Base-by-base conservation (phyloP, 140 eudicot species). In the Cichorium intybus region DNA sequence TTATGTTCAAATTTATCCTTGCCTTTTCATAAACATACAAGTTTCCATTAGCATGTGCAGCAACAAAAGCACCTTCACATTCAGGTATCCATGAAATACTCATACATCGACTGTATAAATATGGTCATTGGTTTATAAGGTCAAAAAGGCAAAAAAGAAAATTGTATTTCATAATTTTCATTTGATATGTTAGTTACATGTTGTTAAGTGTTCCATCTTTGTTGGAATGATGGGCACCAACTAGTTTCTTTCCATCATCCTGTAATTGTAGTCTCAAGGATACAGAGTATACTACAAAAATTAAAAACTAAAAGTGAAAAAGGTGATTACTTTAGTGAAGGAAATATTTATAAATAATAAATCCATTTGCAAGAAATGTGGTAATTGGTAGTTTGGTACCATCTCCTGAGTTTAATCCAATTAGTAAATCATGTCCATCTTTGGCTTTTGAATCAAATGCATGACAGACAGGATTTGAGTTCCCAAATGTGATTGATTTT, bases 141-240 rank as follows among this genome's bases (percentile, higher is more conserved):
- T 50, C 67, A 47, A 34, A 26, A 62, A 2, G 10, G 17, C 10
- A 23, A 39, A 15, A 45, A 24, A 20, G 17, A 34, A 62, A 33
- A 62, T 39, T 29, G 18, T 39, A 27, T 39, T 26, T 34, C n/a
- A n/a, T n/a, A n/a, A n/a, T n/a, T n/a, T n/a, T n/a, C 22, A 62
- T 49, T 24, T 43, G 26, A 57, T 14, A 46, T 34, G 31, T 31
- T 43, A 1, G 79, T 71, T 77, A 78, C 97, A 84, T 89, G 77
- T 66, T 86, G 45, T 86, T 89, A 46, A 89, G 73, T 33, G 91
- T 24, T 49, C 97, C 95, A 75, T 89, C 97, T 75, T 89, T 89
- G 82, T 89, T 89, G 76, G 86, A 89, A 78, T 86, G 97, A 70
- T 89, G 97, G n/a, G 92, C 92, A 56, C 95, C 92, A 71, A 89